phyloP scores from a whole-genome alignment of 148 eudicot genomes.

The Vaccinium vitisidaea region DNA sequence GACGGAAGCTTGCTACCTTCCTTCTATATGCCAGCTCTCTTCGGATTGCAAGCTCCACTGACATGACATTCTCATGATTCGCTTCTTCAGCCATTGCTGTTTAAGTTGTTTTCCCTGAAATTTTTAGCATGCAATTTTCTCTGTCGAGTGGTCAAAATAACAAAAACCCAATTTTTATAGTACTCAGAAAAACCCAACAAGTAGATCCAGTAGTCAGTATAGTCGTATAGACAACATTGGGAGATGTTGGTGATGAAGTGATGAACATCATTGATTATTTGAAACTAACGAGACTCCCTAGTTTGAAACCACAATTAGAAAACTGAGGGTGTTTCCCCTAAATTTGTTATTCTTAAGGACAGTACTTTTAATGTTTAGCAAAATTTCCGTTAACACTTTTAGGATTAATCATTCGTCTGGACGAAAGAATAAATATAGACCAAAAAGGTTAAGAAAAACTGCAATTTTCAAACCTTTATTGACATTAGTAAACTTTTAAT shows the following conservation, averaged over 20 bases:
- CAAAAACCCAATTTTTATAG: not conserved
- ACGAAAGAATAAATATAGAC: not conserved
- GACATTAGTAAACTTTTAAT: not conserved
- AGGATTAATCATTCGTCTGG: not conserved
- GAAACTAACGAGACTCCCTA: not conserved
- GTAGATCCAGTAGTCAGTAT: not conserved
- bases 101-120: not conserved
- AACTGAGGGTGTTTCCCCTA: not conserved
- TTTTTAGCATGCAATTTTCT: conserved; percentile 5
- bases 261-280: not conserved
- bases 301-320: not conserved
- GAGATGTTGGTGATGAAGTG: not conserved
- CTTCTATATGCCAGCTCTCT: conserved; percentile 41
- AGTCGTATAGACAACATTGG: not conserved
- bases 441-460: not conserved
- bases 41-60: conserved; percentile 44
- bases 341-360: not conserved
- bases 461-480: too few species aligned
- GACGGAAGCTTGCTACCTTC: conserved; percentile 15
- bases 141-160: not conserved
- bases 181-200: not conserved
- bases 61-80: conserved; percentile 34
- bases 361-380: not conserved
- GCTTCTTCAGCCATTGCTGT: conserved; percentile 27
- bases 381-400: not conserved